Percentiles rank a stretch among this genome's conserved stretches.
These are phyloP conservation scores for Gymnopilus dilepis DNA, from an alignment of 768 basidiomycete species.

Conservation along the genomic window DNA sequence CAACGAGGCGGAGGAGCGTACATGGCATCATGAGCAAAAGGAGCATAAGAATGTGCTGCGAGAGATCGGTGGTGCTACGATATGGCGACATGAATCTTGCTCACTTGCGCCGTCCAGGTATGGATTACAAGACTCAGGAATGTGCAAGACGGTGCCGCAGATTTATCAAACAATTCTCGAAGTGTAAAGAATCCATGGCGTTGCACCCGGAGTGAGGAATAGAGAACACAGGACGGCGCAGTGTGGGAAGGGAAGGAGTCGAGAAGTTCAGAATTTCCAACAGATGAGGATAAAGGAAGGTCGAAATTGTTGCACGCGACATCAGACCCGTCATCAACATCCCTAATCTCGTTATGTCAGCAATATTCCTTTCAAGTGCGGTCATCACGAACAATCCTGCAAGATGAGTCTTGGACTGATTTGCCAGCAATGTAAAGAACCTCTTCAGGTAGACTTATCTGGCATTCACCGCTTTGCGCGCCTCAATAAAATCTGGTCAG, in stretches of 20 bases:
- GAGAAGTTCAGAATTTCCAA: too few relatives aligned
- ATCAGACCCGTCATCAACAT: too few relatives aligned
- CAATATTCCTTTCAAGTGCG: background rate
- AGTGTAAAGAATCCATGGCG: too few relatives aligned
- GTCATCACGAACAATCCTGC: background rate
- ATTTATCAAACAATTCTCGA: too few relatives aligned
- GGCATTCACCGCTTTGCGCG: constrained; percentile 8
- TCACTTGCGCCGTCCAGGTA: background rate
- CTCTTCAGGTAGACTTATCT: constrained; percentile 65
- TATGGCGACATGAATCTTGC: background rate
- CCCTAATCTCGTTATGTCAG: background rate
- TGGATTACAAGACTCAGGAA: too few relatives aligned
- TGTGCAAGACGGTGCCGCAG: too few relatives aligned
- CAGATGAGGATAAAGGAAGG: too few relatives aligned
- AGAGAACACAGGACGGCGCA: too few relatives aligned
- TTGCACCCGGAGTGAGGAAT: too few relatives aligned
- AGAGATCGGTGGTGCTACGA: background rate
- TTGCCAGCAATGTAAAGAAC: constrained; percentile 93
- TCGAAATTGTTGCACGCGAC: too few relatives aligned
- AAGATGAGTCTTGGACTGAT: constrained; percentile 54
- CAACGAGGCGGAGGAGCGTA: background rate
- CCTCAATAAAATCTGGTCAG: constrained; percentile 40
- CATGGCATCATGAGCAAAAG: background rate
- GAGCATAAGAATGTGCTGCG: constrained; percentile 3
- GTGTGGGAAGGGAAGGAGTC: too few relatives aligned